Evolutionary conservation across 169 alveolate genomes (phyloP).

Genomic region (Theileria equi): DNA sequence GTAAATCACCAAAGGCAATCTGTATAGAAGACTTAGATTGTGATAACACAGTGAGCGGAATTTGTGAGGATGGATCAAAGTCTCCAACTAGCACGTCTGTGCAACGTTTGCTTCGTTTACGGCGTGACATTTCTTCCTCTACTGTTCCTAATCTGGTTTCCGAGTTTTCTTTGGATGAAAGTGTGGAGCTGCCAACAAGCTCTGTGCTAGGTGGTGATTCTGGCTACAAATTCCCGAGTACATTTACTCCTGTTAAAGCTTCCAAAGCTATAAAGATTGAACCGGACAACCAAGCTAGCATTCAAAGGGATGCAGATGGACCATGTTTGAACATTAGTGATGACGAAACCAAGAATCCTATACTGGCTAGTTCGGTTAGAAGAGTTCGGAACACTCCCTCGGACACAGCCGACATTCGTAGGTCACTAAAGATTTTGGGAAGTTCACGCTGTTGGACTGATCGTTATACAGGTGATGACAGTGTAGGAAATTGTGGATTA

Average conservation of each 20-base stretch:
- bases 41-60: not conserved
- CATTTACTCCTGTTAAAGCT: conserved; percentile 11
- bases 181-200: not conserved
- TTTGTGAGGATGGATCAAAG: not conserved
- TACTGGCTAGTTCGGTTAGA: conserved; percentile 45
- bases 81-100: not conserved
- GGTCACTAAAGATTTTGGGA: conserved; percentile 30
- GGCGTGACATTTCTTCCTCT: not conserved
- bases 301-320: too few species aligned
- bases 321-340: conserved; percentile 44
- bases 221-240: not conserved
- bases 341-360: conserved; percentile 39
- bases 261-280: not conserved
- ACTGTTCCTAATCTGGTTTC: not conserved
- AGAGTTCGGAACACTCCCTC: conserved; percentile 11
- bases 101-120: conserved; percentile 1
- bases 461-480: conserved; percentile 6
- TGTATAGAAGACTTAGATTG: not conserved
- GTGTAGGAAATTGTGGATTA: too few species aligned
- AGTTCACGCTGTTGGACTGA: conserved; percentile 63
- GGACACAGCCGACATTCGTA: conserved; percentile 30
- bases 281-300: too few species aligned
- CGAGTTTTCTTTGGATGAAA: not conserved
- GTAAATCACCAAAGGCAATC: too few species aligned
- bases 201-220: not conserved